Evolutionary conservation across 768 basidiomycete species (phyloP).

Genomic region (Psilocybe subaeruginosa): DNA sequence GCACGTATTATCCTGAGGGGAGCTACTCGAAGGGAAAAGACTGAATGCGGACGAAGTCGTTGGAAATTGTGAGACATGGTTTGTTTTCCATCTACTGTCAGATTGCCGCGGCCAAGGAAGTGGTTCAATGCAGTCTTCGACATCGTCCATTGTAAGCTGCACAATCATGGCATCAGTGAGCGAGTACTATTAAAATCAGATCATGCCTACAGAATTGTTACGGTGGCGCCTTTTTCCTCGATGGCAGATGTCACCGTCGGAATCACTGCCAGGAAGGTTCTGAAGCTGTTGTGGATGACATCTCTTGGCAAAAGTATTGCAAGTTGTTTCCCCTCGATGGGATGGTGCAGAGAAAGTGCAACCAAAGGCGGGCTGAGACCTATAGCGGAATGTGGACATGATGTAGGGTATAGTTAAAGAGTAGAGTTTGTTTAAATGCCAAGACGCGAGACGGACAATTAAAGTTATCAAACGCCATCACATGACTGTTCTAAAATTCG

Average conservation of each 20-base stretch:
- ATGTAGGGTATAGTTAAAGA: slow-evolving; percentile 1
- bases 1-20: slow-evolving; percentile 11
- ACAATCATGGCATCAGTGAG: background rate
- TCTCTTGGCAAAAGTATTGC: background rate
- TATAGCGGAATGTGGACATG: slow-evolving; percentile 16
- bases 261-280: background rate
- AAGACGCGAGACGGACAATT: slow-evolving; percentile 2
- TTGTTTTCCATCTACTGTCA: background rate
- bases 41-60: slow-evolving; percentile 50
- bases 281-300: slow-evolving; percentile 1
- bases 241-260: slow-evolving; percentile 55
- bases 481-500: background rate
- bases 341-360: slow-evolving; percentile 4
- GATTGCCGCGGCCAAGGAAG: slow-evolving; percentile 1
- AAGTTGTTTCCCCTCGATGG: background rate
- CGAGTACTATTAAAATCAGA: background rate
- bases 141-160: background rate
- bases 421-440: background rate
- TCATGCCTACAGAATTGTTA: slow-evolving; percentile 44
- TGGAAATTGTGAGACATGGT: slow-evolving; percentile 33
- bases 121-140: background rate
- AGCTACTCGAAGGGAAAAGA: slow-evolving; percentile 32
- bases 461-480: slow-evolving; percentile 5
- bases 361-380: slow-evolving; percentile 14
- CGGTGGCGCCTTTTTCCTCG: slow-evolving; percentile 57